Evolutionary conservation across 2,329 filamentous ascomycete species (phyloP), one percentile per base, ranked within the genome.

Genomic region (Hypoxylon sp.): DNA sequence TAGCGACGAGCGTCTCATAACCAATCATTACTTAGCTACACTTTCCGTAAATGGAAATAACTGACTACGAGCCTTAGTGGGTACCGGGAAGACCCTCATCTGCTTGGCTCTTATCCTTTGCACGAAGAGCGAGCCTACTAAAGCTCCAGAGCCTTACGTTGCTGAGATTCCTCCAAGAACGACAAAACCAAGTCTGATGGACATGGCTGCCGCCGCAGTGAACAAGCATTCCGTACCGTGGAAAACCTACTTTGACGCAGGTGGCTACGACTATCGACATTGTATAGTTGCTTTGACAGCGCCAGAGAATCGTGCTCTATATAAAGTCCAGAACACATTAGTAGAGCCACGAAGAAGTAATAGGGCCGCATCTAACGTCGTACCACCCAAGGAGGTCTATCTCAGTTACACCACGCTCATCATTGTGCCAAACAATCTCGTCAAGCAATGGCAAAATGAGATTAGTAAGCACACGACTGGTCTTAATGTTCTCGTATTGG

Each of bases 41-140:
- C 50, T 58, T 53, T 61, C 51, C 17, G 17, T 31, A 29, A 59
- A 51, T 50, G 17, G 22, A 35, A 57, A 54, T 65, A 11, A 33
- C 68, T 71, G 22, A 71, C 61, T 52, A 47, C 8, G 8, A 59
- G 24, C n/a, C 35, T 17, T 51, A 71, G 69, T 94, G 92, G 91
- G 91, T 5, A 82, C 87, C 0, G 94, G 95, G 0, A 98, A 98
- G 81, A 98, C 95, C 0, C 81, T 98, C 26, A 97, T 98, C 10
- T 95, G 92, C 70, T 81, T 98, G 17, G 85, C 91, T 5, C 81
- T 94, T 1, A 90, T 98, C 42, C 83, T 97, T 26, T 90, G 93
- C 2, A 97, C 93, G 0, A 89, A 87, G 73, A 84, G 90, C 33
- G 87, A 94, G 68, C 86, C 10, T 87, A 93, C 4, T 81, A 84